Evolutionary conservation across 106 monocot genomes (phyloP).

Genomic region (Narthecium ossifragum): DNA sequence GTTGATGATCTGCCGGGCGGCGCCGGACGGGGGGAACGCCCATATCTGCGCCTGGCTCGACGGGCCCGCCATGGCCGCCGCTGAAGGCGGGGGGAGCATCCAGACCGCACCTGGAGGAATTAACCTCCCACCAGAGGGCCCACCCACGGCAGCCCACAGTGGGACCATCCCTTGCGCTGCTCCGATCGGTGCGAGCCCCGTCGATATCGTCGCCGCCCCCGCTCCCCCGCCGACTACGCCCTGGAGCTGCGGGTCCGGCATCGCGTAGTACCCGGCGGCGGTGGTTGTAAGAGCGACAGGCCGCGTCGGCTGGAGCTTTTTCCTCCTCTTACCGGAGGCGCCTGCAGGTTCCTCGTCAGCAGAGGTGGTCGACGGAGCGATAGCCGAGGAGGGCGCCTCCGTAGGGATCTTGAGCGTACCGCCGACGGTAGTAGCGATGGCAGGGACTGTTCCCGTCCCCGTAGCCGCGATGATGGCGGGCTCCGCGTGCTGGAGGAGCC

Average conservation of each 20-base stretch:
- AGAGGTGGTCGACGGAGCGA: neutral
- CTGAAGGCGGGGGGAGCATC: constrained; percentile 22
- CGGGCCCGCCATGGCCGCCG: constrained; percentile 1
- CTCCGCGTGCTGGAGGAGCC: constrained; percentile 47
- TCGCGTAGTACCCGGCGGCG: neutral
- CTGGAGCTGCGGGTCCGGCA: neutral
- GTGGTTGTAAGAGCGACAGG: neutral
- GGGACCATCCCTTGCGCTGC: constrained; percentile 20
- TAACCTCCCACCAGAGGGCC: neutral
- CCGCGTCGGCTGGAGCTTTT: constrained; percentile 22
- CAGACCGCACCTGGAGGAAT: constrained; percentile 13
- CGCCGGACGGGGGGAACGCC: constrained; percentile 28
- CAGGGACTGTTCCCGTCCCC: constrained; percentile 44
- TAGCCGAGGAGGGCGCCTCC: constrained; percentile 9
- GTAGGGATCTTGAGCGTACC: constrained; percentile 33
- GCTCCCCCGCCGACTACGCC: neutral
- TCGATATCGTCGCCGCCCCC: constrained; percentile 11
- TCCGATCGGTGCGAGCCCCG: constrained; percentile 20
- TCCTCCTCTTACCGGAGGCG: constrained; percentile 21
- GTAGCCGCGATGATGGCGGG: constrained; percentile 49
- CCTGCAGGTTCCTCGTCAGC: constrained; percentile 3
- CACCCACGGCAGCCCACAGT: constrained; percentile 21
- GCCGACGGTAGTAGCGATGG: constrained; percentile 36
- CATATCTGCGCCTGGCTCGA: constrained; percentile 16
- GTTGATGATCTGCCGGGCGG: constrained; percentile 7